Conservation (phyloP, 2,329 filamentous ascomycete genomes). For the Geosmithia putterillii region DNA sequence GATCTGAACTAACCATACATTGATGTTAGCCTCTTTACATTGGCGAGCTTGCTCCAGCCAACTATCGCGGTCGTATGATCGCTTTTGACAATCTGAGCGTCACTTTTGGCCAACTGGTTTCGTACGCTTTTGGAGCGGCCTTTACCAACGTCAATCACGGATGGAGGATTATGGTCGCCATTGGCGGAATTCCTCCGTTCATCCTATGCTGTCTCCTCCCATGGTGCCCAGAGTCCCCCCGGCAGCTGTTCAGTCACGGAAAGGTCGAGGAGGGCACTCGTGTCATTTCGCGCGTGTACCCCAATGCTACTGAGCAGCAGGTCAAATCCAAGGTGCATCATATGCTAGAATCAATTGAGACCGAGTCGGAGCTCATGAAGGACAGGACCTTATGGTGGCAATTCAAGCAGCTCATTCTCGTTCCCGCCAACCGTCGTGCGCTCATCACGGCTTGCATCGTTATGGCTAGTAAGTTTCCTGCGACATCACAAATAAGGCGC, state of each 20-base stretch:
- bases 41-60: constrained; percentile 34
- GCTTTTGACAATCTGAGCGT: constrained; percentile 33
- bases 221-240: constrained; percentile 34
- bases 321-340: constrained; percentile 28
- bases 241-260: constrained; percentile 30
- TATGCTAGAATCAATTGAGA: constrained; percentile 21
- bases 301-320: constrained; percentile 25
- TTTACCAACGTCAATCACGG: constrained; percentile 26
- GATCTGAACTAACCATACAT: not conserved
- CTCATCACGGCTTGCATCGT: constrained; percentile 26
- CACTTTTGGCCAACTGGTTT: constrained; percentile 26
- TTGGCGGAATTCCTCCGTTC: constrained; percentile 33
- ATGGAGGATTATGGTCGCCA: constrained; percentile 37
- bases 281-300: constrained; percentile 26
- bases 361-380: constrained; percentile 21
- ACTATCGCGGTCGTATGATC: constrained; percentile 34
- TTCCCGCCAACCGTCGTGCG: constrained; percentile 23
- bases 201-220: constrained; percentile 26
- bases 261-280: constrained; percentile 23
- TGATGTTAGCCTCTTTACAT: constrained; percentile 24
- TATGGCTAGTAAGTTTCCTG: constrained; percentile 17
- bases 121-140: constrained; percentile 25
- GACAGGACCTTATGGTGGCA: constrained; percentile 7
- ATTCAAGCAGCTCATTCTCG: constrained; percentile 15
- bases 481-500: not conserved